Conservation (phyloP, 163 green algal genomes). For the Smithsoniella earleae region DNA sequence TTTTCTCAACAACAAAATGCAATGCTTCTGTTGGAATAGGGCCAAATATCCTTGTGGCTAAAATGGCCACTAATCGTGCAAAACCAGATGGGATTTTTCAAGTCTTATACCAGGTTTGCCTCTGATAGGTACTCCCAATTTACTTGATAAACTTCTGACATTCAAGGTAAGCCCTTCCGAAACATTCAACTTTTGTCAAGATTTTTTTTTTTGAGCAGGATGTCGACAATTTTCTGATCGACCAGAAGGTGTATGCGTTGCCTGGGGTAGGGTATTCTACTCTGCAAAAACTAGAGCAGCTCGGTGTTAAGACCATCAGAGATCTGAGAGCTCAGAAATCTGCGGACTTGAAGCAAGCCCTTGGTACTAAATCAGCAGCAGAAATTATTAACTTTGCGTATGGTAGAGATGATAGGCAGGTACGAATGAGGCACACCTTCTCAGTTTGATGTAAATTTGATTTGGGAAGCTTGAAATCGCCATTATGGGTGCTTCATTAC, state of each 20-base stretch:
- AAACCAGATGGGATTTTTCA: conserved; percentile 84
- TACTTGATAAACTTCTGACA: neutral
- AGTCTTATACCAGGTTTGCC: conserved; percentile 29
- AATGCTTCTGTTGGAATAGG: conserved; percentile 70
- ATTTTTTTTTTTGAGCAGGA: conserved; percentile 12
- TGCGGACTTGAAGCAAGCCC: conserved; percentile 48
- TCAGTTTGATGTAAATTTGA: neutral
- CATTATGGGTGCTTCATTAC: neutral
- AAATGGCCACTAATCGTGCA: conserved; percentile 70
- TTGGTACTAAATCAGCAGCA: conserved; percentile 60
- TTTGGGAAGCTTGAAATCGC: neutral
- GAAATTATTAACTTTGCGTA: conserved; percentile 57
- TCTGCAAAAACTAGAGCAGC: conserved; percentile 43
- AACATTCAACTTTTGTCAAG: neutral
- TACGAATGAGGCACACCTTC: neutral
- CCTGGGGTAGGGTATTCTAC: conserved; percentile 55
- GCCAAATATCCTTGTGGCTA: conserved; percentile 76
- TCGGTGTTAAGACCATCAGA: conserved; percentile 50
- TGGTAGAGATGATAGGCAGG: conserved; percentile 41
- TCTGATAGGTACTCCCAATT: conserved; percentile 20
- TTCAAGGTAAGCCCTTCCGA: neutral
- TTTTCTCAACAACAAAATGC: conserved; percentile 62
- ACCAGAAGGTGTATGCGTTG: neutral
- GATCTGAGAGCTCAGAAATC: conserved; percentile 28
- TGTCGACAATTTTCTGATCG: conserved; percentile 10